phyloP scores from a whole-genome alignment of 257 asterid genomes.

The Solanum piurae region DNA sequence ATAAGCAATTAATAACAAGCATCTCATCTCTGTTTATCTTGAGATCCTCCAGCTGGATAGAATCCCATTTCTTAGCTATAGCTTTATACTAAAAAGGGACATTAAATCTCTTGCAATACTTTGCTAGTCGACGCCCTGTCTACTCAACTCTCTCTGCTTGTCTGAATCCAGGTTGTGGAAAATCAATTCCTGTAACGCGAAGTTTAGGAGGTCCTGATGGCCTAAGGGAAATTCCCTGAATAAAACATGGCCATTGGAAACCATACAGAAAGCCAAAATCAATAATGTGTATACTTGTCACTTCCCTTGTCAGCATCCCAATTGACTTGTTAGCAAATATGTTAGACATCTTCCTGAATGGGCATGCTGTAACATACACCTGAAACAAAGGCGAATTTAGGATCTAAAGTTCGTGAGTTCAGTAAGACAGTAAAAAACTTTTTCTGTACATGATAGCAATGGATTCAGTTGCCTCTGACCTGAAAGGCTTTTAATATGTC shows the following conservation, averaged over 20 bases:
- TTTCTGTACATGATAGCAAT: background rate
- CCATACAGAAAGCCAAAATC: slow-evolving; percentile 31
- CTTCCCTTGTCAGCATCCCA: slow-evolving; percentile 3
- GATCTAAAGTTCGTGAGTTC: background rate
- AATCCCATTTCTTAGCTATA: slow-evolving; percentile 24
- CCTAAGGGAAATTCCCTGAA: slow-evolving; percentile 20
- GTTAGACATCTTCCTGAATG: slow-evolving; percentile 24
- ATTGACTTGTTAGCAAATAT: slow-evolving; percentile 23
- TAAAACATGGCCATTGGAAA: slow-evolving; percentile 36
- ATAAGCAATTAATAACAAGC: slow-evolving; percentile 19
- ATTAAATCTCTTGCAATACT: slow-evolving; percentile 19
- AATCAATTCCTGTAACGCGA: slow-evolving; percentile 22
- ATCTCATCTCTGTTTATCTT: slow-evolving; percentile 11
- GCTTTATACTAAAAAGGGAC: slow-evolving; percentile 23
- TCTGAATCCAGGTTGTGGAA: slow-evolving; percentile 24
- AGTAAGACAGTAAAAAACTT: background rate
- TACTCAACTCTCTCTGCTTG: slow-evolving; percentile 19
- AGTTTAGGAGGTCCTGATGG: slow-evolving; percentile 30
- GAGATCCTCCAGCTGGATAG: slow-evolving; percentile 16
- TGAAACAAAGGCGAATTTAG: background rate
- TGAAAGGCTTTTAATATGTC: slow-evolving; percentile 12
- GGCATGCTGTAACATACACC: slow-evolving; percentile 8
- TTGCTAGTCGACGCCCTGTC: slow-evolving; percentile 13
- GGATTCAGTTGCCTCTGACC: background rate
- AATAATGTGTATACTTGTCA: slow-evolving; percentile 12